Percentiles rank a stretch among this genome's conserved stretches.
Conservation (phyloP, 768 basidiomycete genomes). For the Leccinum rimulosum region DNA sequence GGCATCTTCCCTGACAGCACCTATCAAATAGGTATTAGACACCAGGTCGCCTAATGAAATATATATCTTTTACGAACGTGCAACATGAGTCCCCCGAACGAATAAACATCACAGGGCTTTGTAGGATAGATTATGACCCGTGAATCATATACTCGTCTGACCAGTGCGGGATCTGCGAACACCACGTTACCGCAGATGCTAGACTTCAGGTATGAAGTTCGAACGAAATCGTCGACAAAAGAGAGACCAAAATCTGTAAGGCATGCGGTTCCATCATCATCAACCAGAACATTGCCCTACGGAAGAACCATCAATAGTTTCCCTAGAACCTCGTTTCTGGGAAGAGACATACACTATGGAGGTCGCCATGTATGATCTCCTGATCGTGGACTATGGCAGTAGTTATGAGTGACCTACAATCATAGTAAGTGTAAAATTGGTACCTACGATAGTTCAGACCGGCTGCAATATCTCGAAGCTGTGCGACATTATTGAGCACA, state of each 20-base stretch:
- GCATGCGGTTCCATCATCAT: conserved; percentile 37
- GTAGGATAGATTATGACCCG: conserved; percentile 14
- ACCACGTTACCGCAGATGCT: conserved; percentile 37
- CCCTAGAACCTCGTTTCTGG: not conserved
- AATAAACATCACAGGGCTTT: conserved; percentile 27
- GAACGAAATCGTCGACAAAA: conserved; percentile 24
- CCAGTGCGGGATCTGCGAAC: conserved; percentile 43
- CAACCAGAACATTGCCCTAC: conserved; percentile 45
- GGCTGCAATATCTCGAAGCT: conserved; percentile 22
- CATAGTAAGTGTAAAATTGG: not conserved
- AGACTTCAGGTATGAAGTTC: conserved; percentile 34
- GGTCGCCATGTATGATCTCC: conserved; percentile 34
- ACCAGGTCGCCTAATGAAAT: not conserved
- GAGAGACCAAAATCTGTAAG: conserved; percentile 49
- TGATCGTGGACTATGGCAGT: conserved; percentile 21
- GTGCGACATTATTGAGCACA: not conserved
- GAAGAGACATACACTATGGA: conserved; percentile 31
- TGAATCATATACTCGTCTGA: conserved; percentile 1
- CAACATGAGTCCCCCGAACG: conserved; percentile 34
- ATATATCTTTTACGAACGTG: not conserved
- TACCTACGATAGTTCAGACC: conserved; percentile 26
- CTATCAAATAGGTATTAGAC: conserved; percentile 15
- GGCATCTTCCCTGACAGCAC: conserved; percentile 23
- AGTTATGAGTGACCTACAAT: not conserved
- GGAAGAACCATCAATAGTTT: not conserved